Conservation (phyloP, 768 basidiomycete species). For the Leccinum arenicola region DNA sequence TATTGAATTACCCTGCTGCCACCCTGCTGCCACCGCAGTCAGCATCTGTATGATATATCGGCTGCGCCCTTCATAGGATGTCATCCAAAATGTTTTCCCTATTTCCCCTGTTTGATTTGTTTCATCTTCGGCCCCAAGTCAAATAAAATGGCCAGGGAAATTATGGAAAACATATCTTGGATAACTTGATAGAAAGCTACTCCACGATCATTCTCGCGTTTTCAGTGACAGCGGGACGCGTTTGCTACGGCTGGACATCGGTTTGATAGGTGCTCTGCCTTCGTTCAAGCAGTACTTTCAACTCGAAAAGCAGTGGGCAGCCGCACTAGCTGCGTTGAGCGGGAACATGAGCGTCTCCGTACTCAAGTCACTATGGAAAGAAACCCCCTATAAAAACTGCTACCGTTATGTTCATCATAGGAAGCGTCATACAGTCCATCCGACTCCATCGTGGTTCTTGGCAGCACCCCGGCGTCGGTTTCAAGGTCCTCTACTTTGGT, state of each 20-base stretch:
- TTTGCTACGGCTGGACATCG: conserved; percentile 38
- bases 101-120: too few relatives aligned
- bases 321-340: conserved; percentile 25
- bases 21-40: too few relatives aligned
- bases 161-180: too few relatives aligned
- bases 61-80: too few relatives aligned
- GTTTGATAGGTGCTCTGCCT: conserved; percentile 34
- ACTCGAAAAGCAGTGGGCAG: conserved; percentile 25
- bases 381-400: conserved; percentile 31
- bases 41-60: too few relatives aligned
- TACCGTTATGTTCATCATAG: conserved; percentile 32
- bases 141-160: too few relatives aligned
- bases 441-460: conserved; percentile 24
- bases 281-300: conserved; percentile 37
- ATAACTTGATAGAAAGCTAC: conserved; percentile 18
- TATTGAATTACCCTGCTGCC: too few relatives aligned
- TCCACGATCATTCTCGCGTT: conserved; percentile 30
- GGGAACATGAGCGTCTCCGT: conserved; percentile 37
- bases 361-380: conserved; percentile 31
- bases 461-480: conserved; percentile 22
- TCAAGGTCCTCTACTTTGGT: conserved; percentile 31
- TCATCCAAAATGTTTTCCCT: too few relatives aligned
- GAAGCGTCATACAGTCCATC: conserved; percentile 30
- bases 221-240: conserved; percentile 33
- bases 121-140: too few relatives aligned